Evolutionary conservation across 2,329 filamentous ascomycete species (phyloP), one percentile per base, ranked within the genome.

Genomic region (Pseudogymnoascus sp.): DNA sequence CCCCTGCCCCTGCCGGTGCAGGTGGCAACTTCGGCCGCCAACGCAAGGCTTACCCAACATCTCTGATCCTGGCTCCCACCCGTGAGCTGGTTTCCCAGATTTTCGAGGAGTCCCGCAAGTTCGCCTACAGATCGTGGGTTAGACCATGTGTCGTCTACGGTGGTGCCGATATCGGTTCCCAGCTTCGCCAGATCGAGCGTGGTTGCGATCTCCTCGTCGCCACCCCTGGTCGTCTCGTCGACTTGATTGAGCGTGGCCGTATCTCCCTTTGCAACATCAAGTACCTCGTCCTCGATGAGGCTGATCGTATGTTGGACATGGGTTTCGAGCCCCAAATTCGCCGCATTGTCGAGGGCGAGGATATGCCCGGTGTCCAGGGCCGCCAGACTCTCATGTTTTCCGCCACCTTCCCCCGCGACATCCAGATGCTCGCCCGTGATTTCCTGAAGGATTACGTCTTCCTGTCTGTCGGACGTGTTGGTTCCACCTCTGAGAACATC

Each of bases 371-470:
- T 60, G 90, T 93, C 64, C 80, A 86, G 68, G 80, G 83, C 70
- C 92, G 94, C 73, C 94, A 99, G 79, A 99, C 94, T 61, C 93
- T 99, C 82, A 99, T 99, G 94, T 99, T 99, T 77, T 99, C 94
- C 40, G 94, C 94, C 76, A 99, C 94, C 65, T 99, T 99, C 85
- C 94, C 94, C 65, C 91, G 93, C 70, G 94, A 99, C 76, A 99
- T 99, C 63, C 94, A 99, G 83, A 95, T 97, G 89, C 88, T 99
- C 64, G 94, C 94, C 65, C 89, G 94, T 72, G 94, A 99, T 76
- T 99, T 99, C 85, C 81, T 99, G 74, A 97, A 96, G 82, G 94
- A 99, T 74, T 99, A 99, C 80, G 87, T 99, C 73, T 99, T 99
- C 86, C 84, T 99, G 72, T 99, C 94, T 13, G 94, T 99, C 69